Conservation (phyloP, 495 filamentous ascomycete species). For the Lasiosphaeria ovina region DNA sequence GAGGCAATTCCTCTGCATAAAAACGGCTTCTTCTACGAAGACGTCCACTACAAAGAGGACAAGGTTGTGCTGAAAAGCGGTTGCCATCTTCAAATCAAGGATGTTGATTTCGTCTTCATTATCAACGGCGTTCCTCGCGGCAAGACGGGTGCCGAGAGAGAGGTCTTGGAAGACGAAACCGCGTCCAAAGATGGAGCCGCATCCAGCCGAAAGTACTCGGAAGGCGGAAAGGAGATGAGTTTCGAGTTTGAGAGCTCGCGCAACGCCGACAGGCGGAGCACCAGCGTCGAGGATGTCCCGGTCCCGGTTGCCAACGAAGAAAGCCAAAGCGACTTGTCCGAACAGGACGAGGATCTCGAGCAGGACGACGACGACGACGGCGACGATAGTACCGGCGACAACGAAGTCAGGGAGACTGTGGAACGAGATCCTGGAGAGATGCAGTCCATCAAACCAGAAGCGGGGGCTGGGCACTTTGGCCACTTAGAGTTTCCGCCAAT, state of each 20-base stretch:
- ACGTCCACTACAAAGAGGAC: conserved; percentile 62
- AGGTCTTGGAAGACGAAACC: conserved; percentile 21
- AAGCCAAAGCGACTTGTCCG: conserved; percentile 33
- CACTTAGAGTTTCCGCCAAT: conserved; percentile 26
- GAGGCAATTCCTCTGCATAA: conserved; percentile 78
- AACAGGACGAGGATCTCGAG: conserved; percentile 25
- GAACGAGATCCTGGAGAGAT: conserved; percentile 41
- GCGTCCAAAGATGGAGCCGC: conserved; percentile 40
- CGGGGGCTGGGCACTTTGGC: conserved; percentile 28
- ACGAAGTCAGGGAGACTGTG: conserved; percentile 33
- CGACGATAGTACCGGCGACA: conserved; percentile 37
- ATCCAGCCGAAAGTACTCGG: conserved; percentile 42
- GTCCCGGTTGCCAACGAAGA: conserved; percentile 18
- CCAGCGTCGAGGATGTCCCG: conserved; percentile 48
- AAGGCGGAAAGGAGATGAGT: conserved; percentile 59
- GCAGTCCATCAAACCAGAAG: conserved; percentile 32
- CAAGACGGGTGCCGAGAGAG: conserved; percentile 60
- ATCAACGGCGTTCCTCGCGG: conserved; percentile 70
- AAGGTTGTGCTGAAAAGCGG: conserved; percentile 67
- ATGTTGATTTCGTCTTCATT: conserved; percentile 69
- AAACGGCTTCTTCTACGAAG: conserved; percentile 84
- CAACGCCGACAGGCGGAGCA: conserved; percentile 50
- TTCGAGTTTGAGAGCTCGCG: conserved; percentile 63
- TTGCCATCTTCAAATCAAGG: conserved; percentile 74
- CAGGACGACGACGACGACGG: conserved; percentile 37